Evolutionary conservation across 2,329 filamentous ascomycete genomes (phyloP), one percentile per base, ranked within the genome.

Genomic region (Macrophomina phaseolina): DNA sequence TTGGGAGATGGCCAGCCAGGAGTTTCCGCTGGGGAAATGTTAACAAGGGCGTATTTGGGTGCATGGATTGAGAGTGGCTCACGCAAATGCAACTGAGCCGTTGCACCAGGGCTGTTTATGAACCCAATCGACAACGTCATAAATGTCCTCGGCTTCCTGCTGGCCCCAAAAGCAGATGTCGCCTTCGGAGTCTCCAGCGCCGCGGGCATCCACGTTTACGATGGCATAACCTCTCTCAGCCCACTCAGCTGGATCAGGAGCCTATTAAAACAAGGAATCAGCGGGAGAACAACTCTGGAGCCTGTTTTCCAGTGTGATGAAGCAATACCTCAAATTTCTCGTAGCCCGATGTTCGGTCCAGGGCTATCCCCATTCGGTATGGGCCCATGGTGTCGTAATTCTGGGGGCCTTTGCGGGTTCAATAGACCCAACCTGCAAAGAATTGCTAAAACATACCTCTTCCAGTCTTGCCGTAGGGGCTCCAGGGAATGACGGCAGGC

Each of bases 401-500:
- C 1, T 23, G 23, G 8, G 53, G 34, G 0, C 64, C 64, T 66
- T 6, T 9, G 3, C 6, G 4, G 3, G 23, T 1, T 66, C 2
- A 66, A 53, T 8, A 28, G 1, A 12, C 8, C 1, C 7, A 11
- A 5, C 12, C 2, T 16, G 3, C 8, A 5, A 18, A 23, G 12
- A 2, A 2, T 28, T 12, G 1, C 1, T 11, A 34, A 4, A 5
- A 23, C 63, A 12, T 8, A 66, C 64, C 64, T 60, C 45, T 49
- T 18, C 64, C 64, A 12, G 18, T 60, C 69, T 85, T 84, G 16
- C 82, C 82, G 67, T 81, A 84, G 6, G 77, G 78, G 8, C 75
- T 78, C 80, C 81, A 84, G 58, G 74, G 76, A 1, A 85, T 69
- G 23, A 84, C 71, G 1, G 81, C 82, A 1, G 83, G 82, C 0